These are phyloP conservation scores for Trichoderma aggressivum DNA, from an alignment of 2,329 filamentous ascomycete genomes.

Conservation along the genomic window DNA sequence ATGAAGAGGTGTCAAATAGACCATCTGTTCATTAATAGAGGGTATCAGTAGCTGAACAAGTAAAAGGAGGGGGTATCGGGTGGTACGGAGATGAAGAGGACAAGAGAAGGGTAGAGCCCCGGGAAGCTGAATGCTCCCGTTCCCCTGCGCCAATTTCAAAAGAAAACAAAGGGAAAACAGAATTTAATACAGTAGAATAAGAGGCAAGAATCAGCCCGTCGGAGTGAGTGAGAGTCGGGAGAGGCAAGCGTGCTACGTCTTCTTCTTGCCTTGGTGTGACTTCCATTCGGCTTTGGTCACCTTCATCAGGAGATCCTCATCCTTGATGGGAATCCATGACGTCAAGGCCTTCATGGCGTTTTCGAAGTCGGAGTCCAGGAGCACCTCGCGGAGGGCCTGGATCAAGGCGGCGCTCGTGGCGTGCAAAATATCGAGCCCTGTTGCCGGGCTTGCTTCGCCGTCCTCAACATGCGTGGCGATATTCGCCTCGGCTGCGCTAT, in stretches of 20 bases:
- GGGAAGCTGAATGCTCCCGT: neutral
- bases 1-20: neutral
- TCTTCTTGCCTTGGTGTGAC: constrained; percentile 50
- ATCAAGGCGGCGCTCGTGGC: constrained; percentile 87
- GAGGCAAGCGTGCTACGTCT: constrained; percentile 33
- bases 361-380: constrained; percentile 93
- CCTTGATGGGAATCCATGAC: constrained; percentile 88
- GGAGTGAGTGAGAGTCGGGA: constrained; percentile 26
- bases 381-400: constrained; percentile 81
- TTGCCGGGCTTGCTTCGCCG: constrained; percentile 21
- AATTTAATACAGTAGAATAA: neutral
- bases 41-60: constrained; percentile 6
- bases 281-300: constrained; percentile 88
- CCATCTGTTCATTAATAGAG: constrained; percentile 13
- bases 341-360: constrained; percentile 97
- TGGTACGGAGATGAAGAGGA: neutral
- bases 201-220: constrained; percentile 16
- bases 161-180: neutral
- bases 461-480: constrained; percentile 19
- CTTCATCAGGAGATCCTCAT: constrained; percentile 90
- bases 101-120: neutral
- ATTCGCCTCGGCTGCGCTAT: constrained; percentile 18
- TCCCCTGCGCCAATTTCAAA: neutral
- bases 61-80: constrained; percentile 8
- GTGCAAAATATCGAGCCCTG: constrained; percentile 80